These are phyloP conservation scores for Metrosideros polymorpha DNA, from an alignment of 441 rosid genomes.

Conservation along the genomic window DNA sequence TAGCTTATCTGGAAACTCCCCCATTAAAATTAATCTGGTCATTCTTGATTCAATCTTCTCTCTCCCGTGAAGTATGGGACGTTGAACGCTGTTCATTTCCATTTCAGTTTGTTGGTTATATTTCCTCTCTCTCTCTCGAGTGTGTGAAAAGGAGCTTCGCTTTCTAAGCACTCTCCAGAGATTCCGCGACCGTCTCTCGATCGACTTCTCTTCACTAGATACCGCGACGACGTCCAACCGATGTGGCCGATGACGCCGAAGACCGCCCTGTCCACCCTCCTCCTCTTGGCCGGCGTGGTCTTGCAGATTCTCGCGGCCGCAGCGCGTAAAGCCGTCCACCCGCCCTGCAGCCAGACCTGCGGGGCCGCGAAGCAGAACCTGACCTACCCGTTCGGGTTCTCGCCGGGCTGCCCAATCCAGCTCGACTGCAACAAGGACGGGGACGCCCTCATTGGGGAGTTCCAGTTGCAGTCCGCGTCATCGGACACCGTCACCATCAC, in stretches of 20 bases:
- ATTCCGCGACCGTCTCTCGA: too few species aligned
- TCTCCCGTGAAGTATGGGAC: too few species aligned
- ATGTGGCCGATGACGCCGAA: not conserved
- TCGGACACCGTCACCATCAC: slow-evolving; percentile 13
- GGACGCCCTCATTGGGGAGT: slow-evolving; percentile 16
- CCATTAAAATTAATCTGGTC: not conserved
- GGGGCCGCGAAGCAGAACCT: slow-evolving; percentile 11
- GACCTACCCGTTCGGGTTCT: slow-evolving; percentile 69
- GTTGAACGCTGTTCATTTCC: too few species aligned
- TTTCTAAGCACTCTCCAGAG: too few species aligned
- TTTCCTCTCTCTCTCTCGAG: too few species aligned
- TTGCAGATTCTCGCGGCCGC: not conserved
- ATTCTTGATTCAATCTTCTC: not conserved
- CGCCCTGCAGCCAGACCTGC: slow-evolving; percentile 30
- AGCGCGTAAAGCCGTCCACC: not conserved
- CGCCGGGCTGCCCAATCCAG: slow-evolving; percentile 36
- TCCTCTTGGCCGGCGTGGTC: not conserved
- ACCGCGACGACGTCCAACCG: too few species aligned
- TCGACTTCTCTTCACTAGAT: too few species aligned
- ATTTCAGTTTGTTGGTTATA: too few species aligned
- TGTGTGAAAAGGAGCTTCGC: not conserved
- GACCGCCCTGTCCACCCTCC: not conserved
- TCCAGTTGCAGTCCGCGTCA: slow-evolving; percentile 19
- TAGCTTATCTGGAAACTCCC: not conserved
- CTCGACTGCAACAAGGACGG: slow-evolving; percentile 31